Evolutionary conservation across 345 rosid species (phyloP), one percentile per base, ranked within the genome.

Genomic region (Eucalyptus decipiens): DNA sequence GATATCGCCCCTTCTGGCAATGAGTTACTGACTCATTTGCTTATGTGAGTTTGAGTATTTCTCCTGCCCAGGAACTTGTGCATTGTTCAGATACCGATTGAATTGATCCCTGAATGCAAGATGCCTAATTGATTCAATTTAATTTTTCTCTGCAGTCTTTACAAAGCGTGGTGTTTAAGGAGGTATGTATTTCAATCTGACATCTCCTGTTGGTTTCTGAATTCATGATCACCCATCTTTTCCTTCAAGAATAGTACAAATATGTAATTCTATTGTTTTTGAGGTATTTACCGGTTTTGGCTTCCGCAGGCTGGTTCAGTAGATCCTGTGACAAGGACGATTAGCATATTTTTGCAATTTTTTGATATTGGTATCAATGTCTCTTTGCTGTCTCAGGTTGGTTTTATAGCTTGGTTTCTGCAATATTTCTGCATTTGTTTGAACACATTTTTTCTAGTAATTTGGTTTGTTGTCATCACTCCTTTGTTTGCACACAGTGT

Each of bases 321-420:
- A 88, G 99, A 97, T 91, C 99, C 98, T 90, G 99, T 97, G 89
- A 97, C 99, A 47, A 95, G 87, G 96, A 95, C 97, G 86, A 95
- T 95, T 90, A 97, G 96, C 94, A 95, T 97, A 92, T 95, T 96
- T 91, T 95, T 97, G 93, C 98, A 93, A 92, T 96, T 93, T 81
- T 97, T 97, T 92, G 99, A 97, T 92, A 97, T 96, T 88, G 99
- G 99, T 91, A 96, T 97, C 52, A 91, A 97, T 94, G 99, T 96
- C 51, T 89, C 98, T 60, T 90, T 97, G 91, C 91, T 97, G 51
- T 97, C 99, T 69, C 99, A 97, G 99, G 99, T 97, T 86, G 90
- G 95, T 89, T 88, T 54, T 88, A 30, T 65, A 81, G 88, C 15
- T 80, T 47, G 69, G 69, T 81, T 86, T 37, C 88, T 83, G 42